Conservation (phyloP, 164 flowering plant genomes). For the Piper betle region DNA sequence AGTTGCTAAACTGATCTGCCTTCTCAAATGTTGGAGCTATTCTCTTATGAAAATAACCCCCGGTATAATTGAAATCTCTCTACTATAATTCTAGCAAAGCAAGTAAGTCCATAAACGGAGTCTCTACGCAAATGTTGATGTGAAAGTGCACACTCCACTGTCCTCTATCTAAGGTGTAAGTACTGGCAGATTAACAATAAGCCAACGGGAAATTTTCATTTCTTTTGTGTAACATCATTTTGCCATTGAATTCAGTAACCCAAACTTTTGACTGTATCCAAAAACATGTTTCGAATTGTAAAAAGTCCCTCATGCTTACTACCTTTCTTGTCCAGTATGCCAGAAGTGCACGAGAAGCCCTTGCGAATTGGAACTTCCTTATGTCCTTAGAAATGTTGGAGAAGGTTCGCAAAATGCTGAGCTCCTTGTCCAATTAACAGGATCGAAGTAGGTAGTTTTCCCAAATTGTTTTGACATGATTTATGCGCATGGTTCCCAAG, state of each 20-base stretch:
- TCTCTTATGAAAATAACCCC: conserved; percentile 68
- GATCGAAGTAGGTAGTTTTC: conserved; percentile 39
- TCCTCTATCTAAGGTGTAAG: too few species aligned
- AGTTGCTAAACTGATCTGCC: conserved; percentile 40
- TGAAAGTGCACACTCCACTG: too few species aligned
- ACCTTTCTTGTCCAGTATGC: conserved; percentile 32
- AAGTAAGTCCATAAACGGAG: neutral
- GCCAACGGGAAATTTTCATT: too few species aligned
- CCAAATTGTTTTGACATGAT: neutral
- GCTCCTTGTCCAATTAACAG: conserved; percentile 30
- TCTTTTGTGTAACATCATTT: too few species aligned
- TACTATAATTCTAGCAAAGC: neutral
- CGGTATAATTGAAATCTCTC: conserved; percentile 19
- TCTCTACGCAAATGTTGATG: too few species aligned
- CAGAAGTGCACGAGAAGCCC: conserved; percentile 63
- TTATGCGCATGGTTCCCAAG: neutral
- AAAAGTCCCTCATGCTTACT: neutral
- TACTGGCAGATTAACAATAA: too few species aligned
- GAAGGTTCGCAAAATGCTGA: conserved; percentile 38
- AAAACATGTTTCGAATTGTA: too few species aligned
- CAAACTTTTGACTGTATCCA: too few species aligned
- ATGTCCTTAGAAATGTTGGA: conserved; percentile 56
- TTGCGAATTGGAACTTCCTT: conserved; percentile 79
- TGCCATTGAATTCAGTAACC: too few species aligned
- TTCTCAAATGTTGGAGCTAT: conserved; percentile 42